Percentiles rank a stretch among this genome's conserved stretches.
Conservation (phyloP, 345 rosid species). For the Populus alba region DNA sequence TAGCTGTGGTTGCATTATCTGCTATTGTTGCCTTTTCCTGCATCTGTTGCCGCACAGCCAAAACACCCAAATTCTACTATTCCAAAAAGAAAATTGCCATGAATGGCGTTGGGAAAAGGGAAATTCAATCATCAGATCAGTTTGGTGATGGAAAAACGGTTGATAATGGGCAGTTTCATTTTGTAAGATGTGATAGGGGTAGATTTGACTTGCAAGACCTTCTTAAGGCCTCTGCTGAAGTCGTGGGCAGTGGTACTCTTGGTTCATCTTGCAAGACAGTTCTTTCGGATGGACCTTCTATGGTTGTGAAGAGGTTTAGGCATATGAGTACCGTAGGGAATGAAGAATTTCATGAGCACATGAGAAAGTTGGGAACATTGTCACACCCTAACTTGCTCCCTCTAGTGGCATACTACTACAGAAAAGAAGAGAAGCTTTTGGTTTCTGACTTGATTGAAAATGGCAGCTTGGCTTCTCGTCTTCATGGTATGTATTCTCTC, state of each 20-base stretch:
- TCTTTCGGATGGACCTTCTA: constrained; percentile 44
- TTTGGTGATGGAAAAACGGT: constrained; percentile 3
- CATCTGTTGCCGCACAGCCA: constrained; percentile 10
- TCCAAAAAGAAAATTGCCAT: constrained; percentile 27
- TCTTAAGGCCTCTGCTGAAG: constrained; percentile 78
- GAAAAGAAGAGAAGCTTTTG: constrained; percentile 82
- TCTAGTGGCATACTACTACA: constrained; percentile 58
- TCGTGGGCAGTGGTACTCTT: constrained; percentile 67
- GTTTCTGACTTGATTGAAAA: constrained; percentile 57
- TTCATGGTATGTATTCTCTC: constrained; percentile 44
- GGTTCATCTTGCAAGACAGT: constrained; percentile 86
- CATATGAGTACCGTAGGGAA: constrained; percentile 55
- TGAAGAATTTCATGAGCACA: constrained; percentile 64
- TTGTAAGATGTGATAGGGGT: constrained; percentile 50
- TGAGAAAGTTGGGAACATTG: constrained; percentile 61
- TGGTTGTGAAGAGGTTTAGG: constrained; percentile 79
- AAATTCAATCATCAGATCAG: constrained; percentile 17
- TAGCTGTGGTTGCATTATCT: constrained; percentile 18
- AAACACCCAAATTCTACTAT: constrained; percentile 24
- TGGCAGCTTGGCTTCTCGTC: constrained; percentile 80
- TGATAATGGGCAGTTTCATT: constrained; percentile 41
- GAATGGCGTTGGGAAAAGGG: constrained; percentile 15
- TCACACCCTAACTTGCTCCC: constrained; percentile 77
- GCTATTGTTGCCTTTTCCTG: constrained; percentile 9
- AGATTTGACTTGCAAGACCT: constrained; percentile 70